Base-by-base conservation (phyloP, 164 flowering plant genomes). In the Tetrastigma voinierianum region DNA sequence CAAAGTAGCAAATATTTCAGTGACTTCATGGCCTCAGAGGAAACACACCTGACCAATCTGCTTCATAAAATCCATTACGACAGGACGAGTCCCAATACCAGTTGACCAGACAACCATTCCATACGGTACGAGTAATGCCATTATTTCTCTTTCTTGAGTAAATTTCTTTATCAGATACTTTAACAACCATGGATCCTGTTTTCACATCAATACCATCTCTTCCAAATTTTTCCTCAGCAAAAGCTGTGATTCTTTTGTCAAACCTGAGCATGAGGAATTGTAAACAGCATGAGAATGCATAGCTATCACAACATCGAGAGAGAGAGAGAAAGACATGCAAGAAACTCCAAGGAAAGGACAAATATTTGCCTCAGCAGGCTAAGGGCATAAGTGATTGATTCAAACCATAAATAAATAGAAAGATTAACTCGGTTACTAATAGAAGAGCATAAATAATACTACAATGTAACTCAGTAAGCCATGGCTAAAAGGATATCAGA, bases 21-120 rank as follows among this genome's bases (percentile, higher is more conserved):
- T n/a, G 49, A 59, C 14, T 18, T 47, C 14, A 44, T 49, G 2
- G 18, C 46, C 10, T 21, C 14, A 9, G 40, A 18, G 13, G 3
- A 16, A 64, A 78, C 51, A 61, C 67, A 90, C 98, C 90, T 94
- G 98, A 57, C 90, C 92, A 74, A 94, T 72, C 77, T 95, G 89
- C 74, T 84, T 77, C 97, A 95, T 92, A 57, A 95, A 92, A 25
- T 95, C 92, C 74, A 67, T 81, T 57, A 95, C 71, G 32, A 89
- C 75, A 23, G 98, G 94, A 47, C 90, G 98, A 59, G 96, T 83
- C 47, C 90, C 98, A 71, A 91, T 90, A 24, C 98, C 98, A 58
- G 98, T 94, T 54, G 98, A 94, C 98, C 98, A 94, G 56, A 91
- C 93, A 76, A 75, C 81, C 98, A 94, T 91, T 53, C 98, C 98